Evolutionary conservation across 2,329 filamentous ascomycete genomes (phyloP), one percentile per base, ranked within the genome.

Genomic region (Fusarium sp.): DNA sequence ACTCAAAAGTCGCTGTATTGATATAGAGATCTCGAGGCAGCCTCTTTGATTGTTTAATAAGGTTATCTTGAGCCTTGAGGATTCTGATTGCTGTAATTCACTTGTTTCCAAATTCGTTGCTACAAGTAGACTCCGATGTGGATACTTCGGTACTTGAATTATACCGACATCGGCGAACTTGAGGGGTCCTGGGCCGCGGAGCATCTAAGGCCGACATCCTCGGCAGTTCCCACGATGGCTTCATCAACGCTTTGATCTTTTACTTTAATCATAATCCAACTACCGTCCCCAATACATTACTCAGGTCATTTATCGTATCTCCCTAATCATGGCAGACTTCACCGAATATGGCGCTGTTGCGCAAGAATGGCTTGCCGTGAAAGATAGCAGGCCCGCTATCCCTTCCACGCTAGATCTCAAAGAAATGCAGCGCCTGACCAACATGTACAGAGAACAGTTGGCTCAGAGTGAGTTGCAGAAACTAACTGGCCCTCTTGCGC

Each of bases 291-390:
- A 19, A 6, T 5, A n/a, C 11, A 22, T 13, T 14, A 20, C 8
- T 14, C 13, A 6, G 19, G 9, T 13, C 19, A 7, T 11, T 15
- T 7, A 8, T 10, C 10, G 17, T 3, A 26, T 13, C 3, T 3
- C 11, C 8, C 7, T 11, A 3, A 22, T 5, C 28, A 74, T 74
- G 72, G 71, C 63, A 20, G 72, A 75, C 35, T 74, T 73, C n/a
- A 77, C 81, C 1, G 56, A 74, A 57, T 84, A 83, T 57, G 80
- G 78, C 22, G 75, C 73, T 3, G 75, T 79, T 7, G 81, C 79
- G 56, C 73, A 77, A 4, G 83, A 83, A 71, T 85, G 83, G 83
- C 62, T 79, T 4, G 80, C 77, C 0, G 78, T 80, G 37, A 50
- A 50, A 7, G 63, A 62, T 7, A 44, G 68, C 2, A 56, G 68